Evolutionary conservation across 345 rosid genomes (phyloP).

Genomic region (Rhizophora mangle): DNA sequence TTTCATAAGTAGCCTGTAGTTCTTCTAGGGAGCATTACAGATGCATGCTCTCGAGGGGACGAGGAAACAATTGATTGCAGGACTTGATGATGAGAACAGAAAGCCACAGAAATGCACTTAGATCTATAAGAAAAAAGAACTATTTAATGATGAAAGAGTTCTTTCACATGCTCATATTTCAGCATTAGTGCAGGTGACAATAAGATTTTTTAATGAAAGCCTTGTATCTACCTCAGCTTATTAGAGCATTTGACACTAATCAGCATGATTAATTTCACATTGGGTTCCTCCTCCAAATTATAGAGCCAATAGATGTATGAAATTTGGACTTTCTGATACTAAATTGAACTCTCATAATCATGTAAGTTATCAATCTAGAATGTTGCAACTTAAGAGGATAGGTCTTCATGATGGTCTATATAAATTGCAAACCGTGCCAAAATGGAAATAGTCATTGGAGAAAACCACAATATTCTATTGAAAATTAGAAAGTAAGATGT

Average conservation of each 20-base stretch:
- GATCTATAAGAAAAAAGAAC: neutral
- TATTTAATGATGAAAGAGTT: neutral
- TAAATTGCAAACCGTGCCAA: neutral
- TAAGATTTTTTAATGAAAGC: too few relatives aligned
- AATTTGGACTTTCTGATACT: neutral
- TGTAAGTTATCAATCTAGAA: neutral
- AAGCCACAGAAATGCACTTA: neutral
- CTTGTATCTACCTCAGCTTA: too few relatives aligned
- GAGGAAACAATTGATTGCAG: neutral
- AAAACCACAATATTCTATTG: too few relatives aligned
- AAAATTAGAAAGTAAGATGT: too few relatives aligned
- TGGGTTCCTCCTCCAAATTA: neutral
- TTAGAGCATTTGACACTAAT: too few relatives aligned
- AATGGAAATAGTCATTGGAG: too few relatives aligned
- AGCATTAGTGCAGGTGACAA: too few relatives aligned
- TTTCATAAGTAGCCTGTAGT: neutral
- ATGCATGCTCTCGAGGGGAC: neutral
- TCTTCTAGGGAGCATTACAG: neutral
- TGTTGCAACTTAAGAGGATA: neutral
- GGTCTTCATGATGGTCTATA: neutral
- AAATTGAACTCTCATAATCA: neutral
- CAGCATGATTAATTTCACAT: neutral
- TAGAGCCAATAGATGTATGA: too few relatives aligned
- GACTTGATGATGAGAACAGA: neutral
- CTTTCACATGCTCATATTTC: neutral